Conservation (phyloP, 495 filamentous ascomycete genomes). For the Podospora tetraspora region DNA sequence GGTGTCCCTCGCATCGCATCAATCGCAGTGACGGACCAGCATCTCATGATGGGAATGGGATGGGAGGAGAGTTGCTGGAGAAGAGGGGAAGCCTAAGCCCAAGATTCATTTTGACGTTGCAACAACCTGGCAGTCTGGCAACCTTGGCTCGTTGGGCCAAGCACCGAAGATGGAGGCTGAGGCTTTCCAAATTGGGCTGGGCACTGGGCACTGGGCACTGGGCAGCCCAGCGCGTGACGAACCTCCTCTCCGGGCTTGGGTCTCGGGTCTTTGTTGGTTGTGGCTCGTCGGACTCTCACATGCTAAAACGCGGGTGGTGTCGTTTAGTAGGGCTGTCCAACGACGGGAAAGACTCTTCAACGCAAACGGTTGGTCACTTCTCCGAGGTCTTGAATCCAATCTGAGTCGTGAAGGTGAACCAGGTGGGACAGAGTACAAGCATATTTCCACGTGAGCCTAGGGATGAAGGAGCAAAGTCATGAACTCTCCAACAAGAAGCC, state of each 20-base stretch:
- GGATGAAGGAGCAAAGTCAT: not conserved
- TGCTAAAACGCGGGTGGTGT: not conserved
- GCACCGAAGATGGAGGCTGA: not conserved
- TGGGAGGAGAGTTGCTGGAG: not conserved
- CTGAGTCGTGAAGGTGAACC: no score
- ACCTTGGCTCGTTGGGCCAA: not conserved
- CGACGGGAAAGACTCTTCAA: not conserved
- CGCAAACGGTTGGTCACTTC: not conserved
- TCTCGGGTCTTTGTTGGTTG: not conserved
- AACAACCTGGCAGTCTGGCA: not conserved
- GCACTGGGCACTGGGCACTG: not conserved
- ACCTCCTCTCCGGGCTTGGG: not conserved
- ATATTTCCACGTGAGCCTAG: not conserved
- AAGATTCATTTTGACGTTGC: not conserved
- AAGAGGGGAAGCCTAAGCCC: not conserved
- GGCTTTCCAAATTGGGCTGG: not conserved
- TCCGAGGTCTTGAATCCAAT: no score
- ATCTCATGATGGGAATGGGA: not conserved
- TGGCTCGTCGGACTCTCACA: not conserved
- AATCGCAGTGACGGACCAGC: not conserved
- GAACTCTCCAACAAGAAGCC: no score
- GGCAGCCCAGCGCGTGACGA: not conserved
- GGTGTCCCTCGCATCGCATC: not conserved
- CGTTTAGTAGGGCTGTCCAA: not conserved
- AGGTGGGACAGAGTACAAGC: not conserved